A percentile compares a stretch with the other conserved stretches of the same genome.
phyloP scores from a whole-genome alignment of 2,329 filamentous ascomycete genomes.

The Stagonosporopsis chrysanthemi region DNA sequence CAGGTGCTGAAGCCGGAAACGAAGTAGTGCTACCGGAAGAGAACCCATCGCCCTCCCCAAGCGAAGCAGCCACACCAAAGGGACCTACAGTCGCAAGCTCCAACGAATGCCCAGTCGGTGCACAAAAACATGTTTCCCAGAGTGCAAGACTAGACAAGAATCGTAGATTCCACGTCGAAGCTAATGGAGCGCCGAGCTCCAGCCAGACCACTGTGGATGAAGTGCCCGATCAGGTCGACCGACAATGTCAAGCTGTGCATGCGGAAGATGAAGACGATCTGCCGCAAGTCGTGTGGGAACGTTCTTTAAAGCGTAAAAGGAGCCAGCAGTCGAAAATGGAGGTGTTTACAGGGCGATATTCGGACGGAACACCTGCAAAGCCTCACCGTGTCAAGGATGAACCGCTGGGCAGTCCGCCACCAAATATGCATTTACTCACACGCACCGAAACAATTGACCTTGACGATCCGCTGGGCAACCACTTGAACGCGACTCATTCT shows the following conservation, averaged over 20 bases:
- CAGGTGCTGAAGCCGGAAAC: background rate
- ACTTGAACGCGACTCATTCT: slow-evolving; percentile 44
- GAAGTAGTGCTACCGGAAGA: background rate
- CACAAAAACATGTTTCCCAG: background rate
- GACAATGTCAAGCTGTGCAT: slow-evolving; percentile 8
- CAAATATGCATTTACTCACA: slow-evolving; percentile 24
- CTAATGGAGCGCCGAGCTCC: slow-evolving; percentile 37
- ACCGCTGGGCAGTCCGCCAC: slow-evolving; percentile 43
- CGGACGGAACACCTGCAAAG: slow-evolving; percentile 40
- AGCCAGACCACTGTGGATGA: slow-evolving; percentile 56
- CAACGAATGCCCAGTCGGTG: background rate
- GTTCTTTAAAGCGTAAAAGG: slow-evolving; percentile 55
- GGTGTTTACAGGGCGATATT: slow-evolving; percentile 31
- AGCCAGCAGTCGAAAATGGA: slow-evolving; percentile 25
- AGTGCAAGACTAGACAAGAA: background rate
- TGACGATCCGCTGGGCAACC: slow-evolving; percentile 45
- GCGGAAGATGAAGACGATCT: slow-evolving; percentile 43
- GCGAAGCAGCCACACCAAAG: slow-evolving; percentile 9
- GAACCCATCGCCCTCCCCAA: background rate
- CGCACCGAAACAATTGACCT: slow-evolving; percentile 55
- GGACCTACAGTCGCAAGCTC: background rate
- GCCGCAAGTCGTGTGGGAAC: slow-evolving; percentile 53
- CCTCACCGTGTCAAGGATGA: slow-evolving; percentile 53
- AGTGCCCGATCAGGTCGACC: slow-evolving; percentile 22
- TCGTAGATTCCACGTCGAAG: background rate